These are phyloP conservation scores for Vicia sativa DNA, from an alignment of 306 rosid genomes.

Conservation along the genomic window DNA sequence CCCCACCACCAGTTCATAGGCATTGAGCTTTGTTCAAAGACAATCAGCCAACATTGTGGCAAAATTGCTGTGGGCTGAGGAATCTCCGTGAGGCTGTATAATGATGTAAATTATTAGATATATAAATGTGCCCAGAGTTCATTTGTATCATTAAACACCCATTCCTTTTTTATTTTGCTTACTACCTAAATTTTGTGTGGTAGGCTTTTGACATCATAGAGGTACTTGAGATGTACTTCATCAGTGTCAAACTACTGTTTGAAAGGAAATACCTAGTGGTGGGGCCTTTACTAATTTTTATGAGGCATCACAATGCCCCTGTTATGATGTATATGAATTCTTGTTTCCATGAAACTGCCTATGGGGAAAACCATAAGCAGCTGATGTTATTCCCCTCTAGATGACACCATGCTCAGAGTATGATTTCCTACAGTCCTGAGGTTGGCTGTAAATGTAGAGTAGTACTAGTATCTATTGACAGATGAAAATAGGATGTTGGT, in stretches of 20 bases:
- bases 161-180: background rate
- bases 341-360: conserved; percentile 34
- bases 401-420: conserved; percentile 17
- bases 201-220: conserved; percentile 36
- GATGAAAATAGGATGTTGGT: conserved; percentile 10
- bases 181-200: conserved; percentile 21
- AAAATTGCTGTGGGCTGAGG: conserved; percentile 37
- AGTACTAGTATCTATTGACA: conserved; percentile 30
- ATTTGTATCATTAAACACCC: conserved; percentile 18
- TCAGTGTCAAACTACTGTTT: background rate
- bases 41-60: conserved; percentile 29
- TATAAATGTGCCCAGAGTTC: conserved; percentile 39
- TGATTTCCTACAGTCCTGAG: conserved; percentile 8
- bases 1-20: conserved; percentile 73
- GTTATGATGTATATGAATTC: conserved; percentile 25
- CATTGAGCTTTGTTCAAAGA: conserved; percentile 52
- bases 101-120: conserved; percentile 65
- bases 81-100: conserved; percentile 48
- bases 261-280: no score
- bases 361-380: conserved; percentile 19
- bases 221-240: conserved; percentile 14
- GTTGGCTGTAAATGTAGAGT: conserved; percentile 20
- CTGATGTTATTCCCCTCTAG: conserved; percentile 29
- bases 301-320: conserved; percentile 23
- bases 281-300: background rate